These are phyloP conservation scores for Cordyceps tenuipes DNA, from an alignment of 2,329 filamentous ascomycete species.

Conservation along the genomic window DNA sequence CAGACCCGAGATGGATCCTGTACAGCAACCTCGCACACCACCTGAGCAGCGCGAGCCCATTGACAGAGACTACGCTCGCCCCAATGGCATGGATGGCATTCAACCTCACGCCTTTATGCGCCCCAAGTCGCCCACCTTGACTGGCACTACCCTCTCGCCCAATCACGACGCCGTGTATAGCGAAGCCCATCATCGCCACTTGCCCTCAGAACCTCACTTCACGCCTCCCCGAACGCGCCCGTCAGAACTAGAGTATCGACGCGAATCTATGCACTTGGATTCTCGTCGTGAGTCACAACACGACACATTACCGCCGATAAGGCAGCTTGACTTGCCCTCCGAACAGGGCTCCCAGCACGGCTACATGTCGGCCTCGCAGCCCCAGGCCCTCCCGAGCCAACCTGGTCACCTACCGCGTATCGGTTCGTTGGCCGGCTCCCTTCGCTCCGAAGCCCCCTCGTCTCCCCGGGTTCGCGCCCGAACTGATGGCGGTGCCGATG, in stretches of 20 bases:
- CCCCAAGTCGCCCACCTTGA: conserved; percentile 4
- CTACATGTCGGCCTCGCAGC: background rate
- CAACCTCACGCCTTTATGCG: conserved; percentile 5
- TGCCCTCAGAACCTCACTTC: background rate
- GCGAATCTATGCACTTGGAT: background rate
- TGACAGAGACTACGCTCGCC: conserved; percentile 1
- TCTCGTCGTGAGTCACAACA: conserved; percentile 1
- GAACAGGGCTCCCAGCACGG: conserved; percentile 1
- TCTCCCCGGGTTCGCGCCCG: conserved; percentile 1
- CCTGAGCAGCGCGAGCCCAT: conserved; percentile 5
- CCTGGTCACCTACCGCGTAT: background rate
- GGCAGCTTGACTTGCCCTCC: conserved; percentile 8
- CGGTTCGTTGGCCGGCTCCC: background rate
- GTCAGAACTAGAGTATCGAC: background rate
- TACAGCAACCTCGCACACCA: conserved; percentile 5
- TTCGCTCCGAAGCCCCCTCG: background rate
- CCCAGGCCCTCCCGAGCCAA: background rate
- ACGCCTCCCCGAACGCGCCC: background rate
- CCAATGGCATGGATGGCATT: background rate
- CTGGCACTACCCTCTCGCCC: conserved; percentile 7
- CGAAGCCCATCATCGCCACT: conserved; percentile 1
- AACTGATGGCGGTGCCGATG: background rate
- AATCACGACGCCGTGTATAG: background rate
- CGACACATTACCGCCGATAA: background rate
- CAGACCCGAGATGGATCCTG: conserved; percentile 2